Conservation (phyloP, 2,329 filamentous ascomycete genomes). For the Didymella pinodella region DNA sequence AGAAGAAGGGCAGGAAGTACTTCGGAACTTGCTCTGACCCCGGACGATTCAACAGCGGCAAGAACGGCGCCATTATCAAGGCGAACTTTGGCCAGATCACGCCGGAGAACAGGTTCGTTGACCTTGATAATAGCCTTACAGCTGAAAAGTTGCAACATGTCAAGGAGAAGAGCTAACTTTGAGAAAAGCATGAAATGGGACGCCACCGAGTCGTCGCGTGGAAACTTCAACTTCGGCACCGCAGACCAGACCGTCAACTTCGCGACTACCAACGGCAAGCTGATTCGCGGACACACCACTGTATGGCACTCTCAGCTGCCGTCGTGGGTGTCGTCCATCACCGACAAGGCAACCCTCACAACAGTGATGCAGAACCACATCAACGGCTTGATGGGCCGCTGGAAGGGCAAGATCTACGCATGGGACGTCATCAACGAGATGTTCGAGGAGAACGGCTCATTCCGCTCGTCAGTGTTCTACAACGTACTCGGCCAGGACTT, state of each 20-base stretch:
- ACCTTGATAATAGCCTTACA: neutral
- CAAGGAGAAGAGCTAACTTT: neutral
- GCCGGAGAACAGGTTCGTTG: slow-evolving; percentile 65
- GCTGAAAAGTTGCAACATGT: neutral
- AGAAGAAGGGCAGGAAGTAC: slow-evolving; percentile 71
- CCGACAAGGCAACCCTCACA: slow-evolving; percentile 62
- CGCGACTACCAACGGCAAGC: slow-evolving; percentile 64
- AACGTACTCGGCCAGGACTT: slow-evolving; percentile 73
- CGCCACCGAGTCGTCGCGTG: slow-evolving; percentile 57
- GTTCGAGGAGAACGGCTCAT: slow-evolving; percentile 66
- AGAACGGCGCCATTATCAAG: slow-evolving; percentile 66
- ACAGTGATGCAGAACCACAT: slow-evolving; percentile 69
- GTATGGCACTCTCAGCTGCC: slow-evolving; percentile 66
- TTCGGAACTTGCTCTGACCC: slow-evolving; percentile 68
- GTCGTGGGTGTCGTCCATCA: slow-evolving; percentile 66
- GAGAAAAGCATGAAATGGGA: slow-evolving; percentile 71
- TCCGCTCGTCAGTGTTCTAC: slow-evolving; percentile 70
- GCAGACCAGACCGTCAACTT: slow-evolving; percentile 68
- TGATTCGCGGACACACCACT: slow-evolving; percentile 71
- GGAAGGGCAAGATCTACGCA: slow-evolving; percentile 69
- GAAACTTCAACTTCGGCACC: slow-evolving; percentile 59
- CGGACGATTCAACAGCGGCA: slow-evolving; percentile 59
- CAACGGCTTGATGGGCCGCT: slow-evolving; percentile 65
- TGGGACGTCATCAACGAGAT: slow-evolving; percentile 74
- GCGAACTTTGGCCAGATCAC: slow-evolving; percentile 71